These are phyloP conservation scores for Exophiala xenobiotica DNA, from an alignment of 2,329 filamentous ascomycete genomes.

Conservation along the genomic window DNA sequence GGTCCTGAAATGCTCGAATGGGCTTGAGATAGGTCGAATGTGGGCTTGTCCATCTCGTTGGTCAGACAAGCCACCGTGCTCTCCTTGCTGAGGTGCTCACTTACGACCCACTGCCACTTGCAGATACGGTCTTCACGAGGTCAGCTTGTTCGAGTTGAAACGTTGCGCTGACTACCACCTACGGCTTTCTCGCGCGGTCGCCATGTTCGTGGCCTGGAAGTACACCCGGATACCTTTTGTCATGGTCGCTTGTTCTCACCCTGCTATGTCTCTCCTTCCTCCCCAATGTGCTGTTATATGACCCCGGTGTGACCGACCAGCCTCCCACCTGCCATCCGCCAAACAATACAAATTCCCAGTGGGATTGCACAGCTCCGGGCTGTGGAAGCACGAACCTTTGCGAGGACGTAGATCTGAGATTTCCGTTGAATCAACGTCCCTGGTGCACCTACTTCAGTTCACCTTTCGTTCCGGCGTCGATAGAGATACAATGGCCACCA, in stretches of 20 bases:
- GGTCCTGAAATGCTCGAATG: slow-evolving; percentile 9
- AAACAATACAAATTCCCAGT: background rate
- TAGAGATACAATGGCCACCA: background rate
- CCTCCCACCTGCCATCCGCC: background rate
- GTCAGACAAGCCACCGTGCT: slow-evolving; percentile 25
- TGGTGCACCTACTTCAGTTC: background rate
- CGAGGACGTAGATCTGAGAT: too few species aligned
- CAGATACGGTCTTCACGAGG: slow-evolving; percentile 16
- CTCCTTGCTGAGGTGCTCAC: slow-evolving; percentile 6
- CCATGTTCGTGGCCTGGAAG: slow-evolving; percentile 8
- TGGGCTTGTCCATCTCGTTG: slow-evolving; percentile 21
- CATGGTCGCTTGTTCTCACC: background rate
- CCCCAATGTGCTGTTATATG: background rate
- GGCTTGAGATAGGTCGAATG: slow-evolving; percentile 17
- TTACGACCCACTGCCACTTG: slow-evolving; percentile 3
- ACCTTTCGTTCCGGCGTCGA: background rate
- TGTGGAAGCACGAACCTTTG: background rate
- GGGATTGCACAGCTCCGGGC: background rate
- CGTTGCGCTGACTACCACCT: slow-evolving; percentile 21
- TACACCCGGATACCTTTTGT: background rate
- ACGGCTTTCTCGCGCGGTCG: slow-evolving; percentile 2
- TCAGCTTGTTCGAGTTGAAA: slow-evolving; percentile 24
- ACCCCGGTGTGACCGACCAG: background rate
- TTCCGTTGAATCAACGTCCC: background rate
- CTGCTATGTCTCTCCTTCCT: background rate